Base-by-base conservation (phyloP, 1,284 basidiomycete species). In the Puccinia triticina region DNA sequence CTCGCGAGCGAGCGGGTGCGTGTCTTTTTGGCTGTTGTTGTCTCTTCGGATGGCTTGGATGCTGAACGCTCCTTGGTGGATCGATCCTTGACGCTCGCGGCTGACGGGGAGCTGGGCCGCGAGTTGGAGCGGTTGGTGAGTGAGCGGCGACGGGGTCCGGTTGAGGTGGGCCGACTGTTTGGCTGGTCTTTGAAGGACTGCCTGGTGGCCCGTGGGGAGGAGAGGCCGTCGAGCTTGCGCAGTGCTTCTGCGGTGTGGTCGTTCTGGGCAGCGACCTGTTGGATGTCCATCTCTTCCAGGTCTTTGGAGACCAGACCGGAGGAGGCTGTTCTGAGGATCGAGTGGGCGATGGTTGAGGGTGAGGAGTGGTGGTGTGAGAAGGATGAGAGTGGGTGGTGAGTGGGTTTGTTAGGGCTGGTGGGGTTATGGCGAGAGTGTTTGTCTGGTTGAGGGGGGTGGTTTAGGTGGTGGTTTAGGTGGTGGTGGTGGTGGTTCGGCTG, bases 201-300 rank as follows among this genome's bases (percentile, higher is more conserved):
- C 18, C 66, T n/a, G 53, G 77, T 46, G 46, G 50, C 29, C 14
- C 64, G 37, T 2, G 75, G 75, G 18, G 75, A 77, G 0, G 77
- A 80, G 18, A 98, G 87, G 0, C 96, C 96, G 85, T 99, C 97
- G 34, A 99, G 88, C 88, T 97, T 97, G 79, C 96, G 91, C 73
- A 99, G 89, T 4, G 94, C 94, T 86, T 97, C 95, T 3, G 92
- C 93, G 1, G 96, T 96, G 23, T 92, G 92, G 83, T 94, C 92
- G 85, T 96, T 84, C 11, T 93, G n/a, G 74, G 69, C 29, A 34
- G 69, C 81, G 50, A 64, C 55, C 57, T 77, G 43, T 83, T 74
- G 46, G 72, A 83, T 85, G 75, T 85, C 84, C 8, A 85, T 85
- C 50, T 79, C 69, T n/a, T 43, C 40, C 0, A 72, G 40, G 18